Base-by-base conservation (phyloP, 192 early-diverging fungal genomes). In the Rhizoclosmatium sp. region DNA sequence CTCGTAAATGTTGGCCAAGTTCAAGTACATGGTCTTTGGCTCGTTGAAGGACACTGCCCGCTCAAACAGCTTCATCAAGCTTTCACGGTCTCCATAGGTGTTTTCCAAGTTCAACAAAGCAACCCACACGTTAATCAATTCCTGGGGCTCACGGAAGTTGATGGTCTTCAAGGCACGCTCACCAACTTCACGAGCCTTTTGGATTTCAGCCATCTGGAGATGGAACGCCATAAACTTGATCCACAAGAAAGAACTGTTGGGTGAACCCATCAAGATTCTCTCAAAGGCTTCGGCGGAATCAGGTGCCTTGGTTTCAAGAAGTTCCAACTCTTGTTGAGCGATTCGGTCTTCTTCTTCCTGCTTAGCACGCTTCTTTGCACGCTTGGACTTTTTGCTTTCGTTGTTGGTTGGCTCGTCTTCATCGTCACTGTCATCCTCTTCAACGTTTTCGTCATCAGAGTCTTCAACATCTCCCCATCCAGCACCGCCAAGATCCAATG, bases 151-250 rank as follows among this genome's bases (percentile, higher is more conserved):
- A 58, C 95, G 82, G 84, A 92, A 95, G 71, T 85, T 89, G 74
- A 99, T 99, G 23, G 92, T 93, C 84, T 94, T 96, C 69, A 99
- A 85, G 19, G 98, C 98, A 48, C 95, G 92, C 81, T 98, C 96
- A 66, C 93, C 98, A 68, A 98, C 92, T 58, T 91, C 91, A 56
- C 98, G 93, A 12, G 98, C 97, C 78, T 96, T 97, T 46, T 87
- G 91, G 46, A 98, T 91, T 85, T 99, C 97, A 0, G 96, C 94
- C 71, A 98, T 86, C 66, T 96, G 92, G 2, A 99, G 86, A 77
- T 99, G 96, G 89, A 94, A 96, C n/a, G 97, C 96, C 97, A 99
- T 99, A 82, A 96, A 99, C 85, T 99, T 96, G 81, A 99, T 95
- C 98, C 98, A 99, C 65, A 99, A 75, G 87, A 92, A 97, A 21